Evolutionary conservation across 2,329 filamentous ascomycete species (phyloP).

Genomic region (Zymoseptoria pseudotritici): DNA sequence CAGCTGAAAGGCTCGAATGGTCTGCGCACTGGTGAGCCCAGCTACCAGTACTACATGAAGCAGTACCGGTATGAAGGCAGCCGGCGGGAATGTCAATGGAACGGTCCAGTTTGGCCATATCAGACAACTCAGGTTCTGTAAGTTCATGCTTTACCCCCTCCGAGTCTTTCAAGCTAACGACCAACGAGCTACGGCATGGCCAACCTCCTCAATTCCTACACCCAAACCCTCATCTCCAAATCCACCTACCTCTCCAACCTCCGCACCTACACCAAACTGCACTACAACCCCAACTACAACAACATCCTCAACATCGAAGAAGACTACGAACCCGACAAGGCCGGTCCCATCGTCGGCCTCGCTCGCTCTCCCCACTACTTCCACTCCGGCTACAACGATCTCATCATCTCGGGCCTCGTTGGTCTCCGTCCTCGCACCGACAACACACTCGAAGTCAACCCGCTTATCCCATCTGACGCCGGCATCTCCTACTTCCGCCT

Average conservation of each 20-base stretch:
- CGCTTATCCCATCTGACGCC: slow-evolving; percentile 27
- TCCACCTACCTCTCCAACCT: slow-evolving; percentile 34
- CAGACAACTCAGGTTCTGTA: slow-evolving; percentile 36
- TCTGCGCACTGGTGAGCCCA: slow-evolving; percentile 38
- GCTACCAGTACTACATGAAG: slow-evolving; percentile 40
- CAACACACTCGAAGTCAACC: slow-evolving; percentile 36
- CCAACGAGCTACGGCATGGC: slow-evolving; percentile 29
- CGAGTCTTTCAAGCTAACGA: neutral
- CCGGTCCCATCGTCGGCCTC: slow-evolving; percentile 36
- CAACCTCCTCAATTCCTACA: slow-evolving; percentile 39
- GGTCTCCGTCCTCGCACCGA: slow-evolving; percentile 36
- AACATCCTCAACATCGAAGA: slow-evolving; percentile 36
- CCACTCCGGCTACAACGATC: slow-evolving; percentile 39
- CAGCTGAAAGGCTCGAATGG: slow-evolving; percentile 32
- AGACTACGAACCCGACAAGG: slow-evolving; percentile 39
- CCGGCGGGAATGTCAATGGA: slow-evolving; percentile 38
- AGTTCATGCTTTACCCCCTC: neutral
- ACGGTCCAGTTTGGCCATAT: slow-evolving; percentile 40
- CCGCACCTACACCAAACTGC: slow-evolving; percentile 34
- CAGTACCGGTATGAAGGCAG: slow-evolving; percentile 34
- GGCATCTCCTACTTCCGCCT: slow-evolving; percentile 36
- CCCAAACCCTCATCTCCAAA: slow-evolving; percentile 23
- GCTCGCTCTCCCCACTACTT: slow-evolving; percentile 40
- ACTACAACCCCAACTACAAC: slow-evolving; percentile 29
- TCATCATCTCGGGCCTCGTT: slow-evolving; percentile 36